Percentiles rank a stretch among this genome's conserved stretches.
phyloP scores from a whole-genome alignment of 1,284 basidiomycete genomes.

The Stygiomarasmius scandens region DNA sequence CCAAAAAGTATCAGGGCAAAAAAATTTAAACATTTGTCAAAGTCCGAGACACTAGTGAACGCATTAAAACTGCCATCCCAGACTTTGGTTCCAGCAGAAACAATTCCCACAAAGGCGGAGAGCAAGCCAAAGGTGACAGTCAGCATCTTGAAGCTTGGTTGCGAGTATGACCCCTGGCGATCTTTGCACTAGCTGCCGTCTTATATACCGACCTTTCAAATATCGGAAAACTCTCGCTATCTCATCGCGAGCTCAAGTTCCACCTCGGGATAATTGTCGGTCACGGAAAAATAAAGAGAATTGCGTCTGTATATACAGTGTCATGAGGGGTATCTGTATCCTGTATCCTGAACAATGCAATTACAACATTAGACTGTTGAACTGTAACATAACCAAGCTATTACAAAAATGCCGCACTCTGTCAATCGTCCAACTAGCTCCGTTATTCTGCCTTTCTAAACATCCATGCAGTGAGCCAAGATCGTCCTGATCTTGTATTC shows the following conservation, averaged over 20 bases:
- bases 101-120: constrained; percentile 35
- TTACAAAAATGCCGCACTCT: constrained; percentile 17
- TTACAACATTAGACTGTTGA: constrained; percentile 4
- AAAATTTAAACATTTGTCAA: constrained; percentile 51
- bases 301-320: neutral
- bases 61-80: constrained; percentile 60
- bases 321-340: constrained; percentile 9
- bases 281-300: constrained; percentile 7
- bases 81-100: constrained; percentile 48
- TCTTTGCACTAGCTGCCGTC: neutral
- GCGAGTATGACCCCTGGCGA: neutral
- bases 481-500: constrained; percentile 42
- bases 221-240: constrained; percentile 37
- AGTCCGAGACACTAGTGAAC: constrained; percentile 47
- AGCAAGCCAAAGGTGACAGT: constrained; percentile 29
- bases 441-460: constrained; percentile 40
- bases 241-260: constrained; percentile 7
- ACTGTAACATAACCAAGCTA: neutral
- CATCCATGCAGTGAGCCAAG: constrained; percentile 68
- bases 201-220: constrained; percentile 23
- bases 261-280: constrained; percentile 12
- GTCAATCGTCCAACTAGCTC: neutral
- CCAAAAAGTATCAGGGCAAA: neutral
- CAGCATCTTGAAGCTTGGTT: constrained; percentile 25
- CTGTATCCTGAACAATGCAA: constrained; percentile 26